Base-by-base conservation (phyloP, 768 basidiomycete species). In the Kwoniella heveanensis region DNA sequence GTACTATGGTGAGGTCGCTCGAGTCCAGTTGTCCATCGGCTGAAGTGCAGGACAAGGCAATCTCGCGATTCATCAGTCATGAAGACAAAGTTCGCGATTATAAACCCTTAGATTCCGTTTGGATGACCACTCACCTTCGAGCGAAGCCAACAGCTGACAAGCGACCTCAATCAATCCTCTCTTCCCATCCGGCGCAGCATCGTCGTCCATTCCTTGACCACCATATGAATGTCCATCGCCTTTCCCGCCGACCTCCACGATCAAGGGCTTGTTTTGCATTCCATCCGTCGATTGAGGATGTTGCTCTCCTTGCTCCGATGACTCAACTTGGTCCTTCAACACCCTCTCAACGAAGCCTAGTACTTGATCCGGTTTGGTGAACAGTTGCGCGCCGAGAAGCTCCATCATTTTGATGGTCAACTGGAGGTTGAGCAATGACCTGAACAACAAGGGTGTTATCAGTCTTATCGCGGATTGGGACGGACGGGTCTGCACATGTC, bases 291-390 rank as follows among this genome's bases (percentile, higher is more conserved):
- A 24, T 1, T 7, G 8, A 36, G 6, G 32, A 36, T 36, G 32
- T 36, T 36, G 32, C 6, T 36, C 39, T 29, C 19, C 30, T 32
- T 30, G 29, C 8, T 54, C 39, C 37, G 48, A 44, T 10, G 53
- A 44, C 22, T 61, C 61, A 48, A 37, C 70, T 61, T 54, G 63
- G 47, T 68, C 55, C 4, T 54, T 44, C 4, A 96, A 81, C 0
- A 89, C 88, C 62, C 91, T 87, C 59, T 88, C 88, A 25, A 97
- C 83, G 74, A 96, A 96, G 1, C 85, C 82, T n/a, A 98, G 77
- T 10, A 94, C 84, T 60, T 93, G 87, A 10, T 84, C 84, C 0
- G 90, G 89, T 62, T 88, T 85, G 27, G 62, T 53, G 36, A 88
- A 81, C 29, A 93, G 85, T 64, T 84, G 83, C 46, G 83, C 82